phyloP scores from a whole-genome alignment of 2,329 filamentous ascomycete genomes.

The Cytospora mali region DNA sequence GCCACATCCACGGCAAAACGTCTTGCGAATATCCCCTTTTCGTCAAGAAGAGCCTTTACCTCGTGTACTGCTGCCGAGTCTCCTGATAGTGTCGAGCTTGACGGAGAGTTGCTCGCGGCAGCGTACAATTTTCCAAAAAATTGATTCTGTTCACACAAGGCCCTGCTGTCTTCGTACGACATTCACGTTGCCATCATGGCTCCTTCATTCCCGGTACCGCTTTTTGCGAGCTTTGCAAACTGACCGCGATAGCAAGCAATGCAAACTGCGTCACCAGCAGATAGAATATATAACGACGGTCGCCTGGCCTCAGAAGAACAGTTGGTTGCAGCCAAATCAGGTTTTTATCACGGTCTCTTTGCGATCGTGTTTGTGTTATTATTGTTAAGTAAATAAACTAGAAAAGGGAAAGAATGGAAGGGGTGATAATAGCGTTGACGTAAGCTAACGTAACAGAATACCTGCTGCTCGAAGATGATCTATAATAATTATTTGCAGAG shows the following conservation, averaged over 20 bases:
- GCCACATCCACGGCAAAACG: constrained; percentile 44
- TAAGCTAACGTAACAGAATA: too few species aligned
- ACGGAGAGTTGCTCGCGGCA: constrained; percentile 34
- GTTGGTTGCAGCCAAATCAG: too few species aligned
- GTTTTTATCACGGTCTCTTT: too few species aligned
- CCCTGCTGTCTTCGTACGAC: constrained; percentile 14
- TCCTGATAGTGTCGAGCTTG: constrained; percentile 34
- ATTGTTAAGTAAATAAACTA: too few species aligned
- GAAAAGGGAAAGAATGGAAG: too few species aligned
- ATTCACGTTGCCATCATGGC: constrained; percentile 34
- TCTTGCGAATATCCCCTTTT: constrained; percentile 39
- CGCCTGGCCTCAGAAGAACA: too few species aligned
- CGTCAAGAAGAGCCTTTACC: constrained; percentile 35
- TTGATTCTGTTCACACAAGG: constrained; percentile 23
- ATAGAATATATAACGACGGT: too few species aligned
- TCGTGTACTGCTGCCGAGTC: constrained; percentile 35
- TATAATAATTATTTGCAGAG: too few species aligned
- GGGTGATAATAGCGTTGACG: too few species aligned
- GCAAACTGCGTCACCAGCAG: constrained; percentile 39
- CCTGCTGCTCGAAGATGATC: too few species aligned
- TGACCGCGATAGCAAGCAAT: constrained; percentile 44
- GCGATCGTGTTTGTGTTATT: too few species aligned
- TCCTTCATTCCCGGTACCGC: constrained; percentile 28
- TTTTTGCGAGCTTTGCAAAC: too few species aligned
- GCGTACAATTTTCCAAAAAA: constrained; percentile 29